Percentiles rank a stretch among this genome's conserved stretches.
Conservation (phyloP, 345 rosid species). For the Mangifera indica region DNA sequence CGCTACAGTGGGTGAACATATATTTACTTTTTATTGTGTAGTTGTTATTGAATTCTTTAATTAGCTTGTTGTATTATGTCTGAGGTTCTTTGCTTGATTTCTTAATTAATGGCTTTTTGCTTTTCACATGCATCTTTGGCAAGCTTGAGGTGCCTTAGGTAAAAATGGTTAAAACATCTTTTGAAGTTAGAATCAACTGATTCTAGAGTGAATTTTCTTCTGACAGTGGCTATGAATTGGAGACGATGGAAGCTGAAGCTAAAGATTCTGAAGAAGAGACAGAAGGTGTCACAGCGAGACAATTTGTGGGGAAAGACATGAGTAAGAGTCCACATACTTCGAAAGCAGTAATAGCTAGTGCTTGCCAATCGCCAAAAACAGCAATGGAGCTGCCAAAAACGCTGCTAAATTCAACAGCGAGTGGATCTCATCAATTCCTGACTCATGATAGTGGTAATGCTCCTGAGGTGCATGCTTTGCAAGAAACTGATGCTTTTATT, state of each 20-base stretch:
- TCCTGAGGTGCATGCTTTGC: conserved; percentile 28
- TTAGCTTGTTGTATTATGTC: neutral
- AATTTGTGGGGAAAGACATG: conserved; percentile 23
- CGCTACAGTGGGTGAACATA: neutral
- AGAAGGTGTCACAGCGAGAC: conserved; percentile 39
- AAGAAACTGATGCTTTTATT: conserved; percentile 7
- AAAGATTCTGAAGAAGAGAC: conserved; percentile 88
- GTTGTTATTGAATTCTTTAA: neutral
- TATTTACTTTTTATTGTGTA: neutral
- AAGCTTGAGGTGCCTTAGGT: neutral
- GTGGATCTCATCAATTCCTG: conserved; percentile 24
- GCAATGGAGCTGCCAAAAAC: conserved; percentile 25
- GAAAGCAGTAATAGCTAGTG: conserved; percentile 32
- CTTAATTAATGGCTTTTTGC: neutral
- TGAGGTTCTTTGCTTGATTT: neutral
- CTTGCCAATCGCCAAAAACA: conserved; percentile 31
- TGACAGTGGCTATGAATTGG: conserved; percentile 76
- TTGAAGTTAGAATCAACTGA: neutral
- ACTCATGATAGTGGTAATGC: conserved; percentile 23
- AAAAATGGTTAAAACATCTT: neutral
- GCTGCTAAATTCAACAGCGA: conserved; percentile 17
- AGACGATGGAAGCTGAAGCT: conserved; percentile 82
- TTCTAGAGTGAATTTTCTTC: conserved; percentile 1
- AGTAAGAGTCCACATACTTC: conserved; percentile 48
- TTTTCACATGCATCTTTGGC: neutral